Evolutionary conservation across 23 red algal species (phyloP), one percentile per base, ranked within the genome.

Genomic region (Gracilaria domingensis): DNA sequence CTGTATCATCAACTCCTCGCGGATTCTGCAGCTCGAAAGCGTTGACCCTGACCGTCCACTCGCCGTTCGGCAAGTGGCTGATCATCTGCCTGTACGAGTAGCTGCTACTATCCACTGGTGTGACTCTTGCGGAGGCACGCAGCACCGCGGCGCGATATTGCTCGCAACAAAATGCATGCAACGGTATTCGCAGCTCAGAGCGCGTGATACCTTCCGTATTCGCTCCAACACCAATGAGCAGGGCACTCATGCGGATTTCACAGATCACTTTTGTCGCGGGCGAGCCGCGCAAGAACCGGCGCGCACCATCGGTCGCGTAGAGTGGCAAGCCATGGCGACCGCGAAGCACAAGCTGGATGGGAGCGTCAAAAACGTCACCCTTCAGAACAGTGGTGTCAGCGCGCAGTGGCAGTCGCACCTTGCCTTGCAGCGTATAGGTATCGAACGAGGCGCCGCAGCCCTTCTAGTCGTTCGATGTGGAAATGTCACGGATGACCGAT

Each of bases 51-150:
- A 96, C 87, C 24, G 88, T 91, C 94, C 94, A 96, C 57, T 96
- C 94, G 23, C 94, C 88, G 20, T 80, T 85, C 16, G 87, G 88
- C 25, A 96, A 59, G 3, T 33, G 76, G 53, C 87, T 88, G 39
- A 96, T 77, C 79, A 86, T 92, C 47, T 92, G 84, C 11, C 94
- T 67, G 79, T 96, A 96, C 35, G 81, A 91, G 40, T 96, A 92
- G 55, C 66, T 86, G 61, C 84, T 91, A 20, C 71, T 82, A 29
- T 96, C 80, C 13, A 96, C 55, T 11, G 86, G 76, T 23, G 71
- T 80, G 49, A 96, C 66, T 26, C 81, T 29, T 20, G 88, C 88
- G n/a, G 80, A 79, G 23, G 77, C 82, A 24, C 78, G 38, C 28
- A 92, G 33, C 8, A 88, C 88, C 5, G 94, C 94, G 1, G 87